Base-by-base conservation (phyloP, 768 basidiomycete species). In the Pisolithus tinctorius region DNA sequence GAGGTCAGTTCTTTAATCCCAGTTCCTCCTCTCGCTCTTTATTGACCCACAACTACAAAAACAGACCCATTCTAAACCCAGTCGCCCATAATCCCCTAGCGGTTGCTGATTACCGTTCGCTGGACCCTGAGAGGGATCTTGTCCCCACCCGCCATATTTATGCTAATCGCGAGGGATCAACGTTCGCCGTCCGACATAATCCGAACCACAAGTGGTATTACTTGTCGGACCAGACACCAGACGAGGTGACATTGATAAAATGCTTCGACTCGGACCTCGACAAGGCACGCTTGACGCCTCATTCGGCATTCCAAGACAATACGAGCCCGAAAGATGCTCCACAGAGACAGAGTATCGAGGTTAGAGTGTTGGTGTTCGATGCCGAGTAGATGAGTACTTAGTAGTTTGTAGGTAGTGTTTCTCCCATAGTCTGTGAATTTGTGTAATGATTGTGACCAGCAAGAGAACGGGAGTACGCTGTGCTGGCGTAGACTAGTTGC, bases 161-260 rank as follows among this genome's bases (percentile, higher is more conserved):
- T 57, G 59, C 62, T 6, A 23, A 66, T 50, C 63, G 63, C 34
- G 66, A 67, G 30, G 73, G 73, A 43, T 57, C 63, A 42, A 71
- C 62, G 25, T 71, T 62, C 58, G 61, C 55, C 56, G 67, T 74
- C 46, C 63, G 62, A 30, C 65, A 69, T 57, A 71, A 66, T 52
- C 67, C 69, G 4, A 54, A 48, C 4, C 71, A 74, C 58, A 58
- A 57, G 47, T 74, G 73, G 72, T 70, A 70, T 48, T 72, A 71
- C 60, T 56, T 74, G 34, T 59, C 65, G 6, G 60, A 69, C 51
- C 69, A 70, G 65, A 67, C 65, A 4, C 71, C 71, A 9, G 69
- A 72, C n/a, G 74, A 76, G 58, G 66, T 72, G 23, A 61, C 64
- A 13, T 55, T 75, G 8, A 72, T 75, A 62, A 75, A 74, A 62